These are phyloP conservation scores for Pleurotus platypus DNA, from an alignment of 768 basidiomycete genomes.

Conservation along the genomic window DNA sequence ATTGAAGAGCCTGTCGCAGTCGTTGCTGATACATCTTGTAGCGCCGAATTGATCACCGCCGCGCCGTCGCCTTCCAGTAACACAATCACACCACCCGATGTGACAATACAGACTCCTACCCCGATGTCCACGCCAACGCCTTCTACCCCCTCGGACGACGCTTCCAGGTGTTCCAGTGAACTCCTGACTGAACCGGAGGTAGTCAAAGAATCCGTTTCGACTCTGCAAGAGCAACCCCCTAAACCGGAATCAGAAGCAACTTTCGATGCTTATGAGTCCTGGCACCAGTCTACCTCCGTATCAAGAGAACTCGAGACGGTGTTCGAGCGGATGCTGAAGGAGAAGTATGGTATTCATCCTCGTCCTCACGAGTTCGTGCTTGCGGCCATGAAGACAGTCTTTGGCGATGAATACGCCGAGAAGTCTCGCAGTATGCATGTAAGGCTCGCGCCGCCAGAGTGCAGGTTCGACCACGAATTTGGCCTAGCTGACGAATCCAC, in stretches of 20 bases:
- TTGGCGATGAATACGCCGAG: constrained; percentile 43
- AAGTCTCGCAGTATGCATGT: constrained; percentile 49
- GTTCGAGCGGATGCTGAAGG: constrained; percentile 56
- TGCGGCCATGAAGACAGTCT: constrained; percentile 40
- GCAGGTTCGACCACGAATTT: constrained; percentile 18
- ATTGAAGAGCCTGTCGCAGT: background rate
- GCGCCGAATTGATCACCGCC: background rate
- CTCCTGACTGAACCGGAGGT: too few relatives aligned
- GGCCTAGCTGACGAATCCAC: constrained; percentile 21
- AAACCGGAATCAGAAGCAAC: background rate
- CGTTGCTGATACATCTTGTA: background rate
- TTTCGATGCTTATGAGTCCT: constrained; percentile 22
- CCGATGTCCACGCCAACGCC: background rate
- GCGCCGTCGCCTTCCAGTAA: background rate
- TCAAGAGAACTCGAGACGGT: constrained; percentile 50
- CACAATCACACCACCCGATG: background rate
- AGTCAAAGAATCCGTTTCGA: too few relatives aligned
- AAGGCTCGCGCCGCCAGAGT: constrained; percentile 49
- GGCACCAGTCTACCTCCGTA: constrained; percentile 34
- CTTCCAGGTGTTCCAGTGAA: too few relatives aligned
- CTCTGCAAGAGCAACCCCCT: background rate
- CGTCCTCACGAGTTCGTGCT: constrained; percentile 49
- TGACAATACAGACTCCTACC: background rate
- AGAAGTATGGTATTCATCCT: constrained; percentile 48
- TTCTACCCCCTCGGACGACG: background rate